Base-by-base conservation (phyloP, 192 early-diverging fungal genomes). In the Lobulomyces angularis region DNA sequence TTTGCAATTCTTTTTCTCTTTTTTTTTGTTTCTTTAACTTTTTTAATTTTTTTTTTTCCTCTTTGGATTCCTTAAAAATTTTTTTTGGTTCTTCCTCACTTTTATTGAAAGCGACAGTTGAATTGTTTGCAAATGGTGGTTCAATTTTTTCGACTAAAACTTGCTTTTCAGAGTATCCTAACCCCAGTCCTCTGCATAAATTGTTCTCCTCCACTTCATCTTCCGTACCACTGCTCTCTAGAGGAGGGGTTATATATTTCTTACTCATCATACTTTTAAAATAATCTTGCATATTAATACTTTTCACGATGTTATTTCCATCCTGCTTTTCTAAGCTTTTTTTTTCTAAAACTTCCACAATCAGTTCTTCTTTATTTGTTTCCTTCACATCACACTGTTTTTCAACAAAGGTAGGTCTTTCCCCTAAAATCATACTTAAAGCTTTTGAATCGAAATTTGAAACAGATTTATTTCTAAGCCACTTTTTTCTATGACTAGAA, bases 341-440 rank as follows among this genome's bases (percentile, higher is more conserved):
- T 17, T 24, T 6, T 29, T 56, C 45, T 17, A 33, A 1, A 8
- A 37, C 25, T 51, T 60, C 48, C 25, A 53, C 39, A 8, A 43
- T 30, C 21, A 37, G 11, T 16, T 41, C 27, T 42, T 30, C 30
- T 21, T 21, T 4, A 5, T 27, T 22, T 33, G 30, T 11, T n/a
- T 34, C 14, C 25, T 35, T 29, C 17, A 23, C 14, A 22, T 26
- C n/a, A 25, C 12, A 24, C 40, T 26, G 18, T 18, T 3, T 8
- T 21, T 58, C 24, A 55, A 16, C 37, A 23, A 29, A 2, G 35
- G 35, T n/a, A n/a, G 43, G 38, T 35, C 41, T 64, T 8, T 56
- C 56, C 7, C 71, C 71, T n/a, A 74, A 39, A 37, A 74, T 74
- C 44, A 51, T 50, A 47, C 33, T 50, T 35, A 74, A 56, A n/a